Evolutionary conservation across 805 yeast genomes (phyloP), one percentile per base, ranked within the genome.

Genomic region (Candida nonsorbophila): DNA sequence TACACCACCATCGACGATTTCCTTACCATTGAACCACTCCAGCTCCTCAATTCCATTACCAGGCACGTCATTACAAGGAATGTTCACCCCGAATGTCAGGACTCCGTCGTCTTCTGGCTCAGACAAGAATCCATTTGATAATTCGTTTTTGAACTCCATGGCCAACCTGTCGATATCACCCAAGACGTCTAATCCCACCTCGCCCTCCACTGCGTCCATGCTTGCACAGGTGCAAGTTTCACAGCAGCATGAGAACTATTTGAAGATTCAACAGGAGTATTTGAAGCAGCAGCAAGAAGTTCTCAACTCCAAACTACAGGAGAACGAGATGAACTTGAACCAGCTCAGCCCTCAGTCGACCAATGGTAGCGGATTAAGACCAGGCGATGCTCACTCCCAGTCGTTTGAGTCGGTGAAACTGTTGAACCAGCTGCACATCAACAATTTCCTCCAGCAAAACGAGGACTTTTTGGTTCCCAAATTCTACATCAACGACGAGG

Each of bases 111-210:
- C 43, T 13, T 40, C 46, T 8, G 50, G 55, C 5, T 38, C 47
- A 7, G 61, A 52, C 17, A 45, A 33, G 13, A 62, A 63, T 37
- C 68, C 69, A 22, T 64, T 64, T 37, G 69, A 62, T 16, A 44
- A 44, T 12, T 38, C 47, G 3, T 55, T 59, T 25, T 29, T 33
- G 14, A 27, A 32, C 20, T 10, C 20, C 9, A 8, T 18, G 6
- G 13, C 10, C 19, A n/a, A 7, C n/a, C 16, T 30, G 20, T 18
- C 10, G 20, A 18, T 18, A 20, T 31, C 37, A 7, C 36, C 33
- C 25, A 25, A 13, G 7, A 16, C 8, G 22, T 22, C 24, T 20
- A 10, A 17, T 27, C 23, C 20, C 19, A 17, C 20, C 10, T 14
- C 19, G 17, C 29, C 27, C 7, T 24, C 30, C 14, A 16, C 22